Conservation (phyloP, 345 rosid species). For the Arabidopsis suecica region DNA sequence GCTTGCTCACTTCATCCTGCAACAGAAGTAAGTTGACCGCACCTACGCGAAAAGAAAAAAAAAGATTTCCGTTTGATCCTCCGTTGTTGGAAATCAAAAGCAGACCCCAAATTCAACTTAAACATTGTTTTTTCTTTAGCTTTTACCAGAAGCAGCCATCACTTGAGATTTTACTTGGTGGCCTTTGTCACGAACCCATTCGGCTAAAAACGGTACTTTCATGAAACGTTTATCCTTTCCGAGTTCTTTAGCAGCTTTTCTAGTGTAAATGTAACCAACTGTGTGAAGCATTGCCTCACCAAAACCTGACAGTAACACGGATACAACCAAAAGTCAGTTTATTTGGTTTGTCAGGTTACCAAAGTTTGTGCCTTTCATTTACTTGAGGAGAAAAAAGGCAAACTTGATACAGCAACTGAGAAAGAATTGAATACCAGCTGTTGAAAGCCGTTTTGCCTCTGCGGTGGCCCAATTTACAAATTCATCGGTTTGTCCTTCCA, state of each 20-base stretch:
- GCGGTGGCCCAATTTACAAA: conserved; percentile 73
- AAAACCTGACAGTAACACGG: conserved; percentile 59
- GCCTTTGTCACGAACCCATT: conserved; percentile 99
- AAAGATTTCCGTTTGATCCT: background rate
- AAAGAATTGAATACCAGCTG: conserved; percentile 59
- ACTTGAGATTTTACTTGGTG: conserved; percentile 93
- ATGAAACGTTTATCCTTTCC: conserved; percentile 85
- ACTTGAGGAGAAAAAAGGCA: background rate
- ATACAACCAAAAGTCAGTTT: background rate
- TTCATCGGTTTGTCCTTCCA: conserved; percentile 67
- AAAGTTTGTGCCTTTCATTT: conserved; percentile 2
- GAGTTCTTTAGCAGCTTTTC: conserved; percentile 88
- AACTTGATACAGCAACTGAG: conserved; percentile 14
- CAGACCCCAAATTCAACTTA: background rate
- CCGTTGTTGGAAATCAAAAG: background rate
- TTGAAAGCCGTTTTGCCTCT: conserved; percentile 78
- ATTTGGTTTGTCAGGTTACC: background rate
- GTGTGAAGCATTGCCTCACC: conserved; percentile 99
- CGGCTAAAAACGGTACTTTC: conserved; percentile 96
- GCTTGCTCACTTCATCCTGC: conserved; percentile 81
- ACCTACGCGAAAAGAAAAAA: conserved; percentile 50
- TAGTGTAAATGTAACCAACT: conserved; percentile 87
- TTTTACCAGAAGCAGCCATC: conserved; percentile 90
- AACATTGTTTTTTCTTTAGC: background rate
- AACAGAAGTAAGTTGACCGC: conserved; percentile 81